Conservation (phyloP, 345 rosid species). For the Camelina neglecta region DNA sequence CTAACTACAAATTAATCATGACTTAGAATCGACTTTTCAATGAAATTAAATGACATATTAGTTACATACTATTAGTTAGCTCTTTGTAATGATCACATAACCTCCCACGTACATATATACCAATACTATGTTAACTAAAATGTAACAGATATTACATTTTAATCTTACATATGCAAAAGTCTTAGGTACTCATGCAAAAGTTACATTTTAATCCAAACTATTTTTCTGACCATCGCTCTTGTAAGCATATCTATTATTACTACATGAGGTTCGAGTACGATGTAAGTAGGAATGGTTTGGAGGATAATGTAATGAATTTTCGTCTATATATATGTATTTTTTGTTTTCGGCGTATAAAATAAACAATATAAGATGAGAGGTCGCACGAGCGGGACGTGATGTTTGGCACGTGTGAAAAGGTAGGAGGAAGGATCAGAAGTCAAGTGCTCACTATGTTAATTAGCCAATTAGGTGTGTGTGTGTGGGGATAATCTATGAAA, state of each 20-base stretch:
- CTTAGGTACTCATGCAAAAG: background rate
- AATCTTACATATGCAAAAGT: too few relatives aligned
- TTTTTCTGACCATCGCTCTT: background rate
- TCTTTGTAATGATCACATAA: background rate
- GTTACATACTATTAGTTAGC: constrained; percentile 10
- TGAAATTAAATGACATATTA: background rate
- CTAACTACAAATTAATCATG: constrained; percentile 33
- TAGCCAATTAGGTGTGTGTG: constrained; percentile 37
- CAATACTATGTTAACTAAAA: background rate
- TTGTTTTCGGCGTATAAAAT: background rate
- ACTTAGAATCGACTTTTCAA: constrained; percentile 17
- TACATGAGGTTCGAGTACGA: constrained; percentile 38
- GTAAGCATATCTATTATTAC: constrained; percentile 24
- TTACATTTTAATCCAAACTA: background rate
- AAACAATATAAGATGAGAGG: constrained; percentile 11
- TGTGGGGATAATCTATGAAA: constrained; percentile 32
- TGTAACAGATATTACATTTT: background rate
- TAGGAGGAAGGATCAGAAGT: constrained; percentile 23
- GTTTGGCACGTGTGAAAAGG: constrained; percentile 36
- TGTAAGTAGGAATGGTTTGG: constrained; percentile 22
- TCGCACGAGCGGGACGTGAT: constrained; percentile 44
- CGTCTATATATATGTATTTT: background rate
- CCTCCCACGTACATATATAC: background rate
- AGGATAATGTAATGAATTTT: constrained; percentile 12
- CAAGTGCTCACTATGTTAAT: constrained; percentile 28